Conservation (phyloP, 2,329 filamentous ascomycete species). For the Raffaelea ambrosiae region DNA sequence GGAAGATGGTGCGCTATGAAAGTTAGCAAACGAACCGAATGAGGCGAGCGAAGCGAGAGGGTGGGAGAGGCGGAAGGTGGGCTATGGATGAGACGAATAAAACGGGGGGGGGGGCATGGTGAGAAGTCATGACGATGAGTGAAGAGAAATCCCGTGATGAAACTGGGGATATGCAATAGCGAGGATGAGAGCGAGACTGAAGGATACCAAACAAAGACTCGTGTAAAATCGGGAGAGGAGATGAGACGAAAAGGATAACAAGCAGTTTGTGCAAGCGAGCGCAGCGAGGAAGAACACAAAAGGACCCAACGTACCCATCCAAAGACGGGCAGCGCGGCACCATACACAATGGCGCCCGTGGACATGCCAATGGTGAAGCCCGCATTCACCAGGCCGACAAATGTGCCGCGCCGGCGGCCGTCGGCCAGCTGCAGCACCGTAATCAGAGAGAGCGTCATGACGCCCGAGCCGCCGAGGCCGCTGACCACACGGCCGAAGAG, state of each 20-base stretch:
- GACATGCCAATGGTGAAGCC: slow-evolving; percentile 25
- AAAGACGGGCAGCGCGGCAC: slow-evolving; percentile 27
- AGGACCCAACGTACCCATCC: slow-evolving; percentile 55
- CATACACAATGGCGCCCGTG: slow-evolving; percentile 22
- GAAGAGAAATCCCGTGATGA: too few relatives aligned
- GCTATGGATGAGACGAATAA: too few relatives aligned
- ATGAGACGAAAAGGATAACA: background rate
- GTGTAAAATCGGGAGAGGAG: background rate
- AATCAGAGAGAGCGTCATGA: slow-evolving; percentile 66
- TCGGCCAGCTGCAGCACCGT: slow-evolving; percentile 66
- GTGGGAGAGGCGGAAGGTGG: too few relatives aligned
- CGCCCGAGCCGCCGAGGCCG: slow-evolving; percentile 61
- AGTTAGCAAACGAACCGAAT: background rate
- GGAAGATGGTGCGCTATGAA: slow-evolving; percentile 61
- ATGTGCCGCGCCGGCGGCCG: slow-evolving; percentile 59
- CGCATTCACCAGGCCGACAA: slow-evolving; percentile 68
- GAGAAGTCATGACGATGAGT: too few relatives aligned
- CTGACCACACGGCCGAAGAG: slow-evolving; percentile 59
- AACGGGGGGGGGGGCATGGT: too few relatives aligned
- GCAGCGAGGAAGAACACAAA: background rate
- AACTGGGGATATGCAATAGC: too few relatives aligned
- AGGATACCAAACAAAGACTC: background rate
- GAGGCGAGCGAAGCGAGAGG: too few relatives aligned
- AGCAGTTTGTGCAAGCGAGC: background rate
- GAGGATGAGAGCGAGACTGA: background rate